Evolutionary conservation across 805 yeast species (phyloP).

Genomic region (Saturnispora hagleri): DNA sequence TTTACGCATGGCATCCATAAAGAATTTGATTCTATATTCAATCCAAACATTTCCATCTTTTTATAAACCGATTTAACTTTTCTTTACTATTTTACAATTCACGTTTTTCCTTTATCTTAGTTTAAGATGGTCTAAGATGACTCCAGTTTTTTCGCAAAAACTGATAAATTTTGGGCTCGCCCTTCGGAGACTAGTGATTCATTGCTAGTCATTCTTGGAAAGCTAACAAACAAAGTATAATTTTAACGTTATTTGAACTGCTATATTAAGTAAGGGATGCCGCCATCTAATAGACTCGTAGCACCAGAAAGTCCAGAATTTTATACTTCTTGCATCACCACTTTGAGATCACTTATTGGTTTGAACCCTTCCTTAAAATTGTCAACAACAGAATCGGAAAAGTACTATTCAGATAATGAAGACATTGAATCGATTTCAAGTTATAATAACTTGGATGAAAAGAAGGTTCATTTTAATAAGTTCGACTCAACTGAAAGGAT

Average conservation of each 20-base stretch:
- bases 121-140: background rate
- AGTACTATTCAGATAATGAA: background rate
- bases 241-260: background rate
- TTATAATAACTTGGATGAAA: background rate
- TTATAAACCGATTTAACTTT: background rate
- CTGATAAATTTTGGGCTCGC: background rate
- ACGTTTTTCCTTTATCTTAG: background rate
- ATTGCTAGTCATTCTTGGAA: background rate
- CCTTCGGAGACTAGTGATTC: background rate
- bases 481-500: constrained; percentile 32
- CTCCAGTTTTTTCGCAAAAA: background rate
- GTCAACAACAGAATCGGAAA: background rate
- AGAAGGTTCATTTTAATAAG: background rate
- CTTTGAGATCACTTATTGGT: constrained; percentile 5
- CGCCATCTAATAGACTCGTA: background rate
- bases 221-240: background rate
- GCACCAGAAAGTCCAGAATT: constrained; percentile 10
- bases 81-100: background rate
- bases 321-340: constrained; percentile 7
- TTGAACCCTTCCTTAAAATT: background rate
- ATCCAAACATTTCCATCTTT: background rate
- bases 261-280: background rate
- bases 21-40: too few relatives aligned
- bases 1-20: too few relatives aligned
- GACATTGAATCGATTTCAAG: background rate